Conservation (phyloP, 139 green algal genomes). For the Tetraselmis chui region DNA sequence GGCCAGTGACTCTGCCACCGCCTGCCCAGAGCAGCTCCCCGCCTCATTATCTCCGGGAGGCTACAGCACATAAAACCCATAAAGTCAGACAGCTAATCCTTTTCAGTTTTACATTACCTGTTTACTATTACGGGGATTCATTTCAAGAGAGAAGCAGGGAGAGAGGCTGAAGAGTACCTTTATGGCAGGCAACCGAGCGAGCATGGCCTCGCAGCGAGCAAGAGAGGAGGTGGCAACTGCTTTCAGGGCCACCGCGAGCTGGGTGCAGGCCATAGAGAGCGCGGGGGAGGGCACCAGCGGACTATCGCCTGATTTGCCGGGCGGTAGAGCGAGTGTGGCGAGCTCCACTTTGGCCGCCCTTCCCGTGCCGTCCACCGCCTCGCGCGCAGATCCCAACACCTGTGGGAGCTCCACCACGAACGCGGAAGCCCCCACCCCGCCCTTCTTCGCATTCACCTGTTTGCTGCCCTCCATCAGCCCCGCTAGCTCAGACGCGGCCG, state of each 20-base stretch:
- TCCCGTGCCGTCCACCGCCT: constrained; percentile 39
- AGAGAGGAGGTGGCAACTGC: neutral
- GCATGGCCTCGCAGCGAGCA: neutral
- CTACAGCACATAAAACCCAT: too few relatives aligned
- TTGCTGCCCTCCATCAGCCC: constrained; percentile 65
- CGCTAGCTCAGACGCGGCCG: constrained; percentile 53
- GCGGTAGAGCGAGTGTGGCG: constrained; percentile 40
- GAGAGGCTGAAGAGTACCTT: too few relatives aligned
- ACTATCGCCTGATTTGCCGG: constrained; percentile 29
- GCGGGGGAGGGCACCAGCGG: constrained; percentile 16
- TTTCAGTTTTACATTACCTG: too few relatives aligned
- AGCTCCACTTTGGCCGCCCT: constrained; percentile 45
- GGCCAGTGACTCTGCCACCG: neutral
- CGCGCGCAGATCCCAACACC: constrained; percentile 35
- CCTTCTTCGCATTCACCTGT: constrained; percentile 49
- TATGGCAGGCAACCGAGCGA: neutral
- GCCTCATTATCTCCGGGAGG: too few relatives aligned
- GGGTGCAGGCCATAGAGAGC: constrained; percentile 16
- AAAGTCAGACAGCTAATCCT: too few relatives aligned
- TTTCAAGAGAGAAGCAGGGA: too few relatives aligned
- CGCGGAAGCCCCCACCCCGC: constrained; percentile 25
- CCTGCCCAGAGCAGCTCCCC: neutral
- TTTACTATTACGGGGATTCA: too few relatives aligned
- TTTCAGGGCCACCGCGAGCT: constrained; percentile 9
- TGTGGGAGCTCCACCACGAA: constrained; percentile 1